Evolutionary conservation across 352 stramenopile species (phyloP).

Genomic region (Pythium coloratum): DNA sequence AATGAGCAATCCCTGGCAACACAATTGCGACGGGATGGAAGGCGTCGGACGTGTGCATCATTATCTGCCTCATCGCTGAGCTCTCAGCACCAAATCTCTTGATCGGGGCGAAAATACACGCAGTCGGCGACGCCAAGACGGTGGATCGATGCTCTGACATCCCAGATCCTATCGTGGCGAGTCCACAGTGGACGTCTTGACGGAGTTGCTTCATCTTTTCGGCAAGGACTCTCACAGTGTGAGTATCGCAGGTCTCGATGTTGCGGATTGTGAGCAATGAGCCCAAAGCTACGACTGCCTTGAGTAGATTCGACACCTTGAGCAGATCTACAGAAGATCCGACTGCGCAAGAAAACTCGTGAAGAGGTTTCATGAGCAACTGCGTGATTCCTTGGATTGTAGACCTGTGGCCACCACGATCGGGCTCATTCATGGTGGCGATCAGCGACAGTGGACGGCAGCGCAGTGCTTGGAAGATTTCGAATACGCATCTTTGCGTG

Average conservation of each 20-base stretch:
- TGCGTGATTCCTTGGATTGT: slow-evolving; percentile 30
- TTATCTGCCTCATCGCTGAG: neutral
- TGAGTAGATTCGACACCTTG: slow-evolving; percentile 27
- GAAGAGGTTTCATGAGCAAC: slow-evolving; percentile 38
- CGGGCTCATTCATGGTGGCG: slow-evolving; percentile 17
- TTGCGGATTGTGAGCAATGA: slow-evolving; percentile 7
- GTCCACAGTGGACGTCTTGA: slow-evolving; percentile 5
- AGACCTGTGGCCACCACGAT: slow-evolving; percentile 5
- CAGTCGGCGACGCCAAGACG: neutral
- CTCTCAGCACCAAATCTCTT: neutral
- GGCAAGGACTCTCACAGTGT: neutral
- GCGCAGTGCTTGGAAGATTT: slow-evolving; percentile 44
- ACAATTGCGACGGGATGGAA: slow-evolving; percentile 17
- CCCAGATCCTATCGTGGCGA: neutral
- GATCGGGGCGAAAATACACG: slow-evolving; percentile 14
- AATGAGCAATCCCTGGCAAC: slow-evolving; percentile 9
- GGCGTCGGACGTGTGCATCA: slow-evolving; percentile 5
- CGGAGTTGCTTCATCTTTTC: slow-evolving; percentile 15
- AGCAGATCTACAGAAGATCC: too few species aligned
- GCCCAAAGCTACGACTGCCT: slow-evolving; percentile 5
- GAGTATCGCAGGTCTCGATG: neutral
- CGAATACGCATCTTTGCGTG: slow-evolving; percentile 51
- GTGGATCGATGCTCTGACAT: neutral
- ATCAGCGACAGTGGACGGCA: slow-evolving; percentile 32
- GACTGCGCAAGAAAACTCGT: neutral